Base-by-base conservation (phyloP, 1,284 basidiomycete genomes). In the Sanghuangporus sanghuang region DNA sequence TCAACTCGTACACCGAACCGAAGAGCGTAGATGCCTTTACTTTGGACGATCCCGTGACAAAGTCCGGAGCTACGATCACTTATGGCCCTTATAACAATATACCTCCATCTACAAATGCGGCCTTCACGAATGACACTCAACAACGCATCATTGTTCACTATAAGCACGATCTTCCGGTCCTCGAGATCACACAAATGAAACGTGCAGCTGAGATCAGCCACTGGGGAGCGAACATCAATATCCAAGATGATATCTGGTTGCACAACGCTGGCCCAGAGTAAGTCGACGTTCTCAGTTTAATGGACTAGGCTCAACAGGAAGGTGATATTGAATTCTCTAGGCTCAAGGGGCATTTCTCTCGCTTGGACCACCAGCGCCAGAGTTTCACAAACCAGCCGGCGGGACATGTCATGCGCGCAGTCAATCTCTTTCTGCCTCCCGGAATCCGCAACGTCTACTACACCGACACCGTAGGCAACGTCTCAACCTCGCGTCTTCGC, bases 181-280 rank as follows among this genome's bases (percentile, higher is more conserved):
- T 95, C 12, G 87, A 93, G 66, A 79, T 97, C 61, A 82, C 81
- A 21, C 85, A 81, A 35, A 82, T 96, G 54, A 81, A 86, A 63
- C 87, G 97, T 53, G 73, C 82, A 0, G 95, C 91, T 1, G 95
- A 99, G 77, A 87, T 99, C 69, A 95, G 93, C 67, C 96, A 99
- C 74, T 99, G 96, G 97, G 95, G 96, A 49, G 86, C 88, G 57
- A 98, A 96, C 74, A 75, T 99, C 49, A 96, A 97, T 71, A 89
- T 96, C 54, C 85, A 98, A 74, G 96, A 99, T 75, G 85, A 92
- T 55, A 85, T 98, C 66, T 74, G 84, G 65, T 78, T 99, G 21
- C 84, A 85, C 73, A 99, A 99, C 73, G 89, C 87, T 64, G 96
- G 96, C 0, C 93, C 96, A 12, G 75, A 77, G 93, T 97, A 71